Evolutionary conservation across 2,329 filamentous ascomycete species (phyloP).

Genomic region (Ophiocordyceps camponoti-leonardi): DNA sequence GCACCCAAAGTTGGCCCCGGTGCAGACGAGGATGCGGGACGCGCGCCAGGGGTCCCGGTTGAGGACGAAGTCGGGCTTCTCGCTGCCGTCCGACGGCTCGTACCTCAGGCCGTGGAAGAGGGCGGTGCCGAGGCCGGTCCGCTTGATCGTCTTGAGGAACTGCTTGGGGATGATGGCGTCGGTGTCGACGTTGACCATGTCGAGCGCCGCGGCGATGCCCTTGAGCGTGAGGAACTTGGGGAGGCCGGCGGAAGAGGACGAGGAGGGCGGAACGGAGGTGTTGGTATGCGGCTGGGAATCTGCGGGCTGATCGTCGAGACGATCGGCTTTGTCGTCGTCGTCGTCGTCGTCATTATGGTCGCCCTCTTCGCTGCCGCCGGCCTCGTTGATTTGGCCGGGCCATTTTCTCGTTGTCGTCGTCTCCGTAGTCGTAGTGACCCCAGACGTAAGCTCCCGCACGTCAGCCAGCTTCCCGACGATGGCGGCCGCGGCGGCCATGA

Average conservation of each 20-base stretch:
- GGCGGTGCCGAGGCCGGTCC: slow-evolving; percentile 75
- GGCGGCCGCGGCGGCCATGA: slow-evolving; percentile 85
- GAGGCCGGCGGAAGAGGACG: slow-evolving; percentile 40
- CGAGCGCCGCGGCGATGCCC: slow-evolving; percentile 75
- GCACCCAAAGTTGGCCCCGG: slow-evolving; percentile 89
- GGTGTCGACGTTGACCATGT: slow-evolving; percentile 88
- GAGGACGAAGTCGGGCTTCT: slow-evolving; percentile 70
- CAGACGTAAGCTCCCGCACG: slow-evolving; percentile 54
- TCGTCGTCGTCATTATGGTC: slow-evolving; percentile 23
- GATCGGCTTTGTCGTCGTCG: slow-evolving; percentile 32
- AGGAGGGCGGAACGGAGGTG: slow-evolving; percentile 23
- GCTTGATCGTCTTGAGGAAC: slow-evolving; percentile 98
- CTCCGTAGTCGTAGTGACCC: background rate
- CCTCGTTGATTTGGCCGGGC: slow-evolving; percentile 32
- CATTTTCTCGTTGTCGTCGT: background rate
- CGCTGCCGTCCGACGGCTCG: slow-evolving; percentile 47
- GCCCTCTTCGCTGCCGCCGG: slow-evolving; percentile 3
- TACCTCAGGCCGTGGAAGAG: slow-evolving; percentile 78
- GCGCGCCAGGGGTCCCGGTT: slow-evolving; percentile 77
- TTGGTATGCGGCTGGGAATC: slow-evolving; percentile 51
- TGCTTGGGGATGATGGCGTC: slow-evolving; percentile 99
- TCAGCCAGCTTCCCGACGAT: slow-evolving; percentile 85
- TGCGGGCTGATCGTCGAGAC: slow-evolving; percentile 39
- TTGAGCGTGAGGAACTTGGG: slow-evolving; percentile 71
- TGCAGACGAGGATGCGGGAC: slow-evolving; percentile 80